Conservation (phyloP, 2,329 filamentous ascomycete genomes). For the Aspergillus nomiae region DNA sequence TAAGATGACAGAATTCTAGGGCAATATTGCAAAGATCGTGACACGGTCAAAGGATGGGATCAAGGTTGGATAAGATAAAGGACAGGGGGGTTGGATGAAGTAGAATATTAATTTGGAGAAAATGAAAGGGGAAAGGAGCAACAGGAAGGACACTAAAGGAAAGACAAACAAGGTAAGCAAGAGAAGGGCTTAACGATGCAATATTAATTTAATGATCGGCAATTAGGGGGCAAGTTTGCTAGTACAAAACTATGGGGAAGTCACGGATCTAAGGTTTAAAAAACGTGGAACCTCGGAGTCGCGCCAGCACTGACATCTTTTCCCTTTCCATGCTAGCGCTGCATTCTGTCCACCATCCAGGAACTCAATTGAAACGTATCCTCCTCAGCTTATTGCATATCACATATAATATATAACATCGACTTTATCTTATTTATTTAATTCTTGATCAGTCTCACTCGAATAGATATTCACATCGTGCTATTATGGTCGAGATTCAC, state of each 20-base stretch:
- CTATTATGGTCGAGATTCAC: too few species aligned
- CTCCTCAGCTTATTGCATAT: too few species aligned
- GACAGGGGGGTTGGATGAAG: not conserved
- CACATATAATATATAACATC: too few species aligned
- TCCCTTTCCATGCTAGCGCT: not conserved
- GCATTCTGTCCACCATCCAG: not conserved
- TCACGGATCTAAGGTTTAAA: not conserved
- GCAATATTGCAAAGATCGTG: not conserved
- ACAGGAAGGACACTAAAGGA: not conserved
- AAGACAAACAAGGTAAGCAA: not conserved
- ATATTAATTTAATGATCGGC: slow-evolving; percentile 5
- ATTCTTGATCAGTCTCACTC: too few species aligned
- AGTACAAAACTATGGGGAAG: not conserved
- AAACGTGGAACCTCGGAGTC: not conserved
- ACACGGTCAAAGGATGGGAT: not conserved
- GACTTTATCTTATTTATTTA: too few species aligned
- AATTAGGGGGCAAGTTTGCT: not conserved
- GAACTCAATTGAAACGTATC: not conserved
- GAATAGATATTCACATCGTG: too few species aligned
- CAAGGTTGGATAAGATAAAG: not conserved
- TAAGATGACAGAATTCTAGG: not conserved
- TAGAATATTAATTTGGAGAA: not conserved
- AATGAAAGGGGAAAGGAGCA: not conserved
- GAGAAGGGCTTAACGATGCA: not conserved
- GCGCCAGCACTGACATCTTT: not conserved